Evolutionary conservation across 78 protist species (phyloP), one percentile per base, ranked within the genome.

Genomic region (Pigoraptor vietnamica): DNA sequence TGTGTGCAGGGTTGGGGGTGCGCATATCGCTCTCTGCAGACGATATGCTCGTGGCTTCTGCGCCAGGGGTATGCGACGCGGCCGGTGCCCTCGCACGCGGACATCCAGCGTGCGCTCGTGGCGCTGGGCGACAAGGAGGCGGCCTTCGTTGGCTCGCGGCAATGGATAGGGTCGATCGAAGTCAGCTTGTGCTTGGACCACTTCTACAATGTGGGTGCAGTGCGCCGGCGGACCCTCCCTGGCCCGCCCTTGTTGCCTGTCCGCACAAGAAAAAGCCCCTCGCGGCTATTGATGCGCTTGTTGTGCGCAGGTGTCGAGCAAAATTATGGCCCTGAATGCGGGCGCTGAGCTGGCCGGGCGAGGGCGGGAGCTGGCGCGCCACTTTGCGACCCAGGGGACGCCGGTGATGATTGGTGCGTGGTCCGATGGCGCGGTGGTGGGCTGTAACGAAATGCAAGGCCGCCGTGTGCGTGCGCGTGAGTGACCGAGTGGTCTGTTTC

Each of bases 1-100:
- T 40, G 81, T 23, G n/a, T 19, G 21, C 29, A 87, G 9, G 96
- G 96, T 19, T 95, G 96, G 96, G 96, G 96, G 79, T 95, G 96
- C 38, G 95, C 96, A 9, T 95, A 95, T 89, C 93, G 96, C 29
- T 90, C 93, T n/a, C 89, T 95, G 39, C 91, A 88, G 84, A 91
- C 96, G 34, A 29, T 95, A 21, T 29, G 88, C 81, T 81, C 91
- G 23, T 93, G 93, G 92, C 89, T 88, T 32, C 33, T 23, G 39
- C 82, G 9, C 24, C 55, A 91, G 37, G 24, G 40, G 23, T 92
- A 87, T 39, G 56, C 93, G 29, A 0, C 39, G 0, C 32, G 10
- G 0, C 29, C 39, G 9, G 88, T 81, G 32, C 94, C 94, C 24
- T n/a, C 92, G 37, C 94, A 81, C 67, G 0, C 9, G 25, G 92